Percentiles rank a stretch among this genome's conserved stretches.
Conservation (phyloP, 805 yeast species). For the Candida saitoana region DNA sequence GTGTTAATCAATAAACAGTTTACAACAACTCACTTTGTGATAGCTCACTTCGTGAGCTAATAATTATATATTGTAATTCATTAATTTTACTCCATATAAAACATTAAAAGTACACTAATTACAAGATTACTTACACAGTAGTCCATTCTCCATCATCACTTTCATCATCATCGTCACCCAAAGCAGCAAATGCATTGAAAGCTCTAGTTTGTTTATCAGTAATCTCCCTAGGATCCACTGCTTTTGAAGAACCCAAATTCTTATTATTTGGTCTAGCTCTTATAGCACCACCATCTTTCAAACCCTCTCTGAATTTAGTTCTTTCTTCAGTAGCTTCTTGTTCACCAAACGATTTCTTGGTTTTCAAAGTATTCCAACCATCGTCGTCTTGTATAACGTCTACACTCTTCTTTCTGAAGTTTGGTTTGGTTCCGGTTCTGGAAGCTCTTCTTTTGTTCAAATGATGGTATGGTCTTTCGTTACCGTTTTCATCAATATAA, state of each 20-base stretch:
- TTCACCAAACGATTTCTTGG: constrained; percentile 46
- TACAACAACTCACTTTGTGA: too few relatives aligned
- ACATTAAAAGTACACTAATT: background rate
- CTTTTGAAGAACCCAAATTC: constrained; percentile 69
- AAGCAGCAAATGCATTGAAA: constrained; percentile 81
- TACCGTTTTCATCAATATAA: constrained; percentile 42
- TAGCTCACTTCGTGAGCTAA: too few relatives aligned
- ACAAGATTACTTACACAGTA: constrained; percentile 1
- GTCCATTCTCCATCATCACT: constrained; percentile 8
- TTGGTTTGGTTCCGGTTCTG: constrained; percentile 41
- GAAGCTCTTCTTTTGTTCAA: constrained; percentile 64
- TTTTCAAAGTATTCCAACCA: constrained; percentile 72
- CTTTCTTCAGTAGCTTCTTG: constrained; percentile 48
- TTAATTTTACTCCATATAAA: background rate
- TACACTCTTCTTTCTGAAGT: constrained; percentile 53
- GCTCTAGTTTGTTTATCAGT: constrained; percentile 62
- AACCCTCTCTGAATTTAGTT: constrained; percentile 40
- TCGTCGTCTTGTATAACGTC: constrained; percentile 61
- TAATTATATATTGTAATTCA: constrained; percentile 15
- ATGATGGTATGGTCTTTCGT: constrained; percentile 42
- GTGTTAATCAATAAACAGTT: too few relatives aligned
- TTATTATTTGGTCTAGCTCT: constrained; percentile 69
- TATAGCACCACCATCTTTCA: constrained; percentile 46
- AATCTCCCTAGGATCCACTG: constrained; percentile 68
- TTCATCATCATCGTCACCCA: constrained; percentile 55